Conservation (phyloP, 2,329 filamentous ascomycete genomes). For the Calcarisporium arbuscula region DNA sequence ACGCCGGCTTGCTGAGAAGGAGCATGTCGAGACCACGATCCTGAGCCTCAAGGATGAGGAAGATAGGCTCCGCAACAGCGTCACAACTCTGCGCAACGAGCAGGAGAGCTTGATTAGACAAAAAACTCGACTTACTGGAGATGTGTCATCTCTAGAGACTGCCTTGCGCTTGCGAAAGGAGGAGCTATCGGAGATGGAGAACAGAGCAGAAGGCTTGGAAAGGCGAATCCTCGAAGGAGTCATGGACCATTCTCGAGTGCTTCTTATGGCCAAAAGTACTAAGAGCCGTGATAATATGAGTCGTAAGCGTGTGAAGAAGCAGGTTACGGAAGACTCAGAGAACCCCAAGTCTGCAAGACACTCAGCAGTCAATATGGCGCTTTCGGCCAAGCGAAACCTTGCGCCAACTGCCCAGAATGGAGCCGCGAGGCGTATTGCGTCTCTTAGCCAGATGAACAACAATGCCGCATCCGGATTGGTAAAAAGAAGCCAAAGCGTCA, state of each 20-base stretch:
- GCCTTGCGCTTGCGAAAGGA: conserved; percentile 83
- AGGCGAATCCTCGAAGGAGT: conserved; percentile 90
- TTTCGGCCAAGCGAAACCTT: conserved; percentile 45
- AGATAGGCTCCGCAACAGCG: conserved; percentile 44
- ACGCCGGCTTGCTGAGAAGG: conserved; percentile 61
- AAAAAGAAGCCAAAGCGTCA: conserved; percentile 73
- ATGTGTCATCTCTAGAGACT: conserved; percentile 86
- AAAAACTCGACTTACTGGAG: conserved; percentile 73
- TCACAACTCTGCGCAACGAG: conserved; percentile 57
- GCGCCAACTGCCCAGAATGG: conserved; percentile 41
- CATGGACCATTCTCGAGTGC: conserved; percentile 87
- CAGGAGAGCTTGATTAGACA: conserved; percentile 71
- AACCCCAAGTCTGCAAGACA: conserved; percentile 23
- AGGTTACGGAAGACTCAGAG: conserved; percentile 19
- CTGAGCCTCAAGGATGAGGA: conserved; percentile 45
- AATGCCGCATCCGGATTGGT: conserved; percentile 61
- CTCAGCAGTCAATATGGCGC: conserved; percentile 31
- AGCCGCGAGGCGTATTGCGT: conserved; percentile 74
- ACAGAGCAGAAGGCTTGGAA: conserved; percentile 80
- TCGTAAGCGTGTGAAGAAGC: conserved; percentile 48
- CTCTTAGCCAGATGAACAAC: conserved; percentile 81
- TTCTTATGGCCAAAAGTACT: conserved; percentile 68
- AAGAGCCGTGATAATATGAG: conserved; percentile 50
- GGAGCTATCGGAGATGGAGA: conserved; percentile 86
- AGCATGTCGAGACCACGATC: conserved; percentile 54